phyloP scores from a whole-genome alignment of 1,284 basidiomycete genomes.

The Chalciporus sp. region DNA sequence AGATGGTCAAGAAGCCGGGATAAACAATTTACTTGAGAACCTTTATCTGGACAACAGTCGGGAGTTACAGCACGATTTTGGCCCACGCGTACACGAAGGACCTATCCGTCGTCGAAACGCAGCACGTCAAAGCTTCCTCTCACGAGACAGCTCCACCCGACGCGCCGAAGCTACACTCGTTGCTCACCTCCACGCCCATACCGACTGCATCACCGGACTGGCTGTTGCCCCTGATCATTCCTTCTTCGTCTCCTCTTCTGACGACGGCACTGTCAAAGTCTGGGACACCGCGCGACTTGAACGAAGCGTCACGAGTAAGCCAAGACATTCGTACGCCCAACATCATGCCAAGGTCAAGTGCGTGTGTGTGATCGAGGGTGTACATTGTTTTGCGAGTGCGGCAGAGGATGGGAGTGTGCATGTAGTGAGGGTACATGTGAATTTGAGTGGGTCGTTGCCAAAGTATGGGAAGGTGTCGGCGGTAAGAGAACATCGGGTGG shows the following conservation, averaged over 20 bases:
- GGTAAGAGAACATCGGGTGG: slow-evolving; percentile 73
- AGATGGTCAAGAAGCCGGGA: slow-evolving; percentile 88
- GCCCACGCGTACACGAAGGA: slow-evolving; percentile 80
- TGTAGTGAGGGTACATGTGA: slow-evolving; percentile 79
- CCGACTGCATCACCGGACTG: slow-evolving; percentile 77
- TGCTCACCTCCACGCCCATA: slow-evolving; percentile 85
- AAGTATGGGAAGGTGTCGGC: slow-evolving; percentile 82
- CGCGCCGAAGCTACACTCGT: slow-evolving; percentile 79
- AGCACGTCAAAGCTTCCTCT: slow-evolving; percentile 61
- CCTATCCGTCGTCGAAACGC: slow-evolving; percentile 76
- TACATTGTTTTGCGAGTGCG: slow-evolving; percentile 89
- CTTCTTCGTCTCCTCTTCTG: slow-evolving; percentile 91
- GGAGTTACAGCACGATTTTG: slow-evolving; percentile 87
- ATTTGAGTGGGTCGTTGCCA: slow-evolving; percentile 58
- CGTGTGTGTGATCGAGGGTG: slow-evolving; percentile 80
- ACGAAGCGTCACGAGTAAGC: slow-evolving; percentile 73
- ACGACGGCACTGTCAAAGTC: slow-evolving; percentile 82
- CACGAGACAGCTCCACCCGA: slow-evolving; percentile 44
- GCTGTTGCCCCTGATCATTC: slow-evolving; percentile 91
- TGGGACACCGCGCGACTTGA: slow-evolving; percentile 84
- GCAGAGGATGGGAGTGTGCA: slow-evolving; percentile 86
- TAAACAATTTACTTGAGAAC: slow-evolving; percentile 84
- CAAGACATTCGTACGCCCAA: slow-evolving; percentile 75
- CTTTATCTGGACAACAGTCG: slow-evolving; percentile 86
- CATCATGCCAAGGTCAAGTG: slow-evolving; percentile 81